phyloP scores from a whole-genome alignment of 768 basidiomycete genomes.

The Agrocybe praecox region DNA sequence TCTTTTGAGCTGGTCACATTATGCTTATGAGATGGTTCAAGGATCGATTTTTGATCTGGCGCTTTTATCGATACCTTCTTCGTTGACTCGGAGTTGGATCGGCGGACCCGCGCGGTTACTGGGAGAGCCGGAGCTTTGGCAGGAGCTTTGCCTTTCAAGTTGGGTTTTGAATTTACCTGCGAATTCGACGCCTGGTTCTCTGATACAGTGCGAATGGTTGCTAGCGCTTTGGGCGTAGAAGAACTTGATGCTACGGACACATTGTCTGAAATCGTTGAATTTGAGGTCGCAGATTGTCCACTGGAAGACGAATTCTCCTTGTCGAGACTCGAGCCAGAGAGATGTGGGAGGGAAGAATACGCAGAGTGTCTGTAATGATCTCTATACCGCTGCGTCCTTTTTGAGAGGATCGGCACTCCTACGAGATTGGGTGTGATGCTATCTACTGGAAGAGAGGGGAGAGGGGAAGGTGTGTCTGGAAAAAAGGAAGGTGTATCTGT shows the following conservation, averaged over 20 bases:
- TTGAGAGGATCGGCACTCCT: not conserved
- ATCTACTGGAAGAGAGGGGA: not conserved
- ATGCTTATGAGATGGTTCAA: not conserved
- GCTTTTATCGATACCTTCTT: not conserved
- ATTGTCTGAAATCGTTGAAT: not conserved
- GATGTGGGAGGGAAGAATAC: constrained; percentile 7
- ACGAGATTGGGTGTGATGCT: not conserved
- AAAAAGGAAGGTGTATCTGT: not conserved
- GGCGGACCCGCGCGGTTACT: not conserved
- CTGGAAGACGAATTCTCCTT: not conserved
- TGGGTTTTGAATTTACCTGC: not conserved
- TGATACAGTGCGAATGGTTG: not conserved
- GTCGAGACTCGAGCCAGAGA: not conserved
- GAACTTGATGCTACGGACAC: not conserved
- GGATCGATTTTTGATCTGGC: not conserved
- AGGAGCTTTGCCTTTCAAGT: not conserved
- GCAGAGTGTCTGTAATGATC: constrained; percentile 15
- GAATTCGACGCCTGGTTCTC: not conserved
- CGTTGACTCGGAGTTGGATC: not conserved
- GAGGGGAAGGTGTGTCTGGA: not conserved
- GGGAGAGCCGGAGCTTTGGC: not conserved
- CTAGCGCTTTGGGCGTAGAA: not conserved
- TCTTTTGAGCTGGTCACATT: not conserved
- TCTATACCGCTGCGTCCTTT: constrained; percentile 10
- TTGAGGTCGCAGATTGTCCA: not conserved